phyloP scores from a whole-genome alignment of 2,329 filamentous ascomycete species.

The Orbilia quercus region DNA sequence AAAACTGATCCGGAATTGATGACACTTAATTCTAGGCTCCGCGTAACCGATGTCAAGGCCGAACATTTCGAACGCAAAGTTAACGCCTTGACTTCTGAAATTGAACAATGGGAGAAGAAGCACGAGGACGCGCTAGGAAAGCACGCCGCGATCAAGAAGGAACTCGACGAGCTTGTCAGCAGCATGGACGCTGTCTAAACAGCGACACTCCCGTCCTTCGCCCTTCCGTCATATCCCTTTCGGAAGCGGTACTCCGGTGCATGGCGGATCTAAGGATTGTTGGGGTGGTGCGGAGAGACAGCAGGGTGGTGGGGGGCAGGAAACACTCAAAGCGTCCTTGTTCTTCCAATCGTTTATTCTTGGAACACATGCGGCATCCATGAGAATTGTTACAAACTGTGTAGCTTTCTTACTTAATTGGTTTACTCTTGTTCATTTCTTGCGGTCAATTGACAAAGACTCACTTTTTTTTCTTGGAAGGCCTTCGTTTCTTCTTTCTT shows the following conservation, averaged over 20 bases:
- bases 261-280: not conserved
- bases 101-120: slow-evolving; percentile 95
- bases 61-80: slow-evolving; percentile 99
- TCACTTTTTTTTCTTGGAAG: not conserved
- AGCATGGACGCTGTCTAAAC: slow-evolving; percentile 35
- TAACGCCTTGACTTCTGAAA: slow-evolving; percentile 89
- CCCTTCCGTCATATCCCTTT: not conserved
- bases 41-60: slow-evolving; percentile 98
- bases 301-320: not conserved
- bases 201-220: not conserved
- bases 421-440: slow-evolving; percentile 23
- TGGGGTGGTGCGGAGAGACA: not conserved
- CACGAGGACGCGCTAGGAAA: slow-evolving; percentile 98
- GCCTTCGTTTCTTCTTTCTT: slow-evolving; percentile 6
- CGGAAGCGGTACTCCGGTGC: not conserved
- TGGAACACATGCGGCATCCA: not conserved
- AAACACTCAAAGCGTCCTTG: slow-evolving; percentile 8
- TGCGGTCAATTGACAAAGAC: slow-evolving; percentile 25
- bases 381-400: slow-evolving; percentile 31
- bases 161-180: slow-evolving; percentile 74
- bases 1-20: slow-evolving; percentile 54
- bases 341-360: not conserved
- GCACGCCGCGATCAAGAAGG: slow-evolving; percentile 83
- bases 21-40: slow-evolving; percentile 73
- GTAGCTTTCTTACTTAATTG: slow-evolving; percentile 40